Base-by-base conservation (phyloP, 208 protist genomes). In the Trypanosoma lewisi region DNA sequence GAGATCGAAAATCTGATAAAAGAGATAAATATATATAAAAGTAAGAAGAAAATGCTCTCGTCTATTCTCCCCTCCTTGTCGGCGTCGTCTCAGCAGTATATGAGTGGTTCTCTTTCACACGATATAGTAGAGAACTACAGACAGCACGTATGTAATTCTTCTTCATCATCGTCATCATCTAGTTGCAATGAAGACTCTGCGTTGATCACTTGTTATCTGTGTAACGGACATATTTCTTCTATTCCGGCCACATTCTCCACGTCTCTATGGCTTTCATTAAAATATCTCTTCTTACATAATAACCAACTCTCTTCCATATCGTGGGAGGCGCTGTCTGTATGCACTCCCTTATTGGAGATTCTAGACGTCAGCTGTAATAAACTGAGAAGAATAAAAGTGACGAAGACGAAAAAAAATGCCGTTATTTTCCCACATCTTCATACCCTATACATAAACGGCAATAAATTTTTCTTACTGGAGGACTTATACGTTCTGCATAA, bases 401-500 rank as follows among this genome's bases (percentile, higher is more conserved):
- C 39, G n/a, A n/a, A n/a, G n/a, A n/a, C n/a, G n/a, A n/a, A n/a
- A n/a, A n/a, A n/a, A n/a, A n/a, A n/a, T 1, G 27, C 17, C 21
- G 67, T 65, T 27, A n/a, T 49, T 7, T 63, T 79, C 41, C 58
- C 67, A 7, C 23, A 14, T 7, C 56, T 87, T 9, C 53, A 56
- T 30, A 58, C 41, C 9, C 72, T 93, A 0, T 80, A 82, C 61
- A n/a, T 93, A 12, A 80, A 72, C 33, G 76, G 62, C 70, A 93
- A 93, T 57, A 37, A 63, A 19, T 58, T 89, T 31, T 17, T 67
- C 42, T 57, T 45, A 0, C 57, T 88, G n/a, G 63, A 65, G 0
- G 80, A 87, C 36, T 65, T 92, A 54, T 28, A 48, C 14, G 34
- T 63, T 25, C 63, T 87, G 17, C 41, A 67, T n/a, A 21, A 28